Conservation (phyloP, 2,329 filamentous ascomycete species). For the Colletotrichum shisoi region DNA sequence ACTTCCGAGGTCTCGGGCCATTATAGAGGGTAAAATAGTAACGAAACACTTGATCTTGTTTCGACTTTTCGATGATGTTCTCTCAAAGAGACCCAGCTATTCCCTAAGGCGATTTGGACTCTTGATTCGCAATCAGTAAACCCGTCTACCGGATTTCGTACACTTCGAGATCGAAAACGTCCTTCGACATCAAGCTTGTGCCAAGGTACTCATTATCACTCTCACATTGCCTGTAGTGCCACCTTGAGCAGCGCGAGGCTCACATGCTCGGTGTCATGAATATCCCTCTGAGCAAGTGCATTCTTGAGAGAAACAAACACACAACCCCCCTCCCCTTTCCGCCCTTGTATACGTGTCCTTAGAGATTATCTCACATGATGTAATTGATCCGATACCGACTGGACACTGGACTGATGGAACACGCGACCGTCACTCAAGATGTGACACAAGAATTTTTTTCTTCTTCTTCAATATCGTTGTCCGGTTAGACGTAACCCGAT, state of each 20-base stretch:
- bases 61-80: background rate
- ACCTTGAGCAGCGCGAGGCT: background rate
- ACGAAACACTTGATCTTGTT: background rate
- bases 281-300: background rate
- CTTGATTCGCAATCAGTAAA: background rate
- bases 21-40: background rate
- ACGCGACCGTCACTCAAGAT: background rate
- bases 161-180: background rate
- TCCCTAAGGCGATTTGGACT: background rate
- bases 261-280: background rate
- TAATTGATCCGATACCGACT: background rate
- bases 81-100: background rate
- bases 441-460: constrained; percentile 18
- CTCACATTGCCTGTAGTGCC: background rate
- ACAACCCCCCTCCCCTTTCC: too few relatives aligned
- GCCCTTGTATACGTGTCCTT: background rate
- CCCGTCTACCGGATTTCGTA: background rate
- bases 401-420: background rate
- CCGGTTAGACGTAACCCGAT: constrained; percentile 7
- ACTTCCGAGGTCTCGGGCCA: background rate
- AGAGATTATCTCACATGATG: background rate
- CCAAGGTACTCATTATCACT: background rate
- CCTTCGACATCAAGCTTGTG: background rate
- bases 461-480: constrained; percentile 10
- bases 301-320: background rate